Evolutionary conservation across 768 basidiomycete species (phyloP).

Genomic region (Mycena alexandri): DNA sequence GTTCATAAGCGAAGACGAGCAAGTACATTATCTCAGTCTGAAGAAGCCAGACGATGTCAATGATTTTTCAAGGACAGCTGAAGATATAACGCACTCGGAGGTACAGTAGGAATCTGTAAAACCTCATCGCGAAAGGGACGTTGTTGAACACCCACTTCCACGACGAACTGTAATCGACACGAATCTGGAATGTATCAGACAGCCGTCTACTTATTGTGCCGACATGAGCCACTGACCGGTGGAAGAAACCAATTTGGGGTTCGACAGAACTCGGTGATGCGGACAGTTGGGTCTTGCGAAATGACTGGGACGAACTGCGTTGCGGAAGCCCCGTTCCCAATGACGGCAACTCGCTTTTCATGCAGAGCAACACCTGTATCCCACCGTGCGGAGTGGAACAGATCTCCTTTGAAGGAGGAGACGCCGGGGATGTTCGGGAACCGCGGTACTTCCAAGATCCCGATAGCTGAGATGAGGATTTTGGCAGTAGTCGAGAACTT

Average conservation of each 20-base stretch:
- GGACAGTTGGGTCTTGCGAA: slow-evolving; percentile 61
- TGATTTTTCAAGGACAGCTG: neutral
- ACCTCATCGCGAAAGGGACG: slow-evolving; percentile 52
- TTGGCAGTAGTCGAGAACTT: slow-evolving; percentile 51
- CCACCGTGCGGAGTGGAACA: slow-evolving; percentile 71
- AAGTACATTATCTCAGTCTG: slow-evolving; percentile 31
- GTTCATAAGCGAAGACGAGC: slow-evolving; percentile 9
- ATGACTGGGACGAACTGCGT: slow-evolving; percentile 72
- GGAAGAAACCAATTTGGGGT: slow-evolving; percentile 71
- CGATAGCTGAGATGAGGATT: slow-evolving; percentile 66
- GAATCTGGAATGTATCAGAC: slow-evolving; percentile 33
- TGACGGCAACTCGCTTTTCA: slow-evolving; percentile 65
- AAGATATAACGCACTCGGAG: slow-evolving; percentile 20
- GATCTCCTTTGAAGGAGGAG: slow-evolving; percentile 58
- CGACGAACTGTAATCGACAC: slow-evolving; percentile 43
- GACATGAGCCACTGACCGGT: slow-evolving; percentile 54
- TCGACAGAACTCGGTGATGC: slow-evolving; percentile 70
- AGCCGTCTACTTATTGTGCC: neutral
- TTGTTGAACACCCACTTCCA: slow-evolving; percentile 58
- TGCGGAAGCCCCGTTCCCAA: slow-evolving; percentile 72
- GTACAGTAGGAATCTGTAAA: slow-evolving; percentile 44
- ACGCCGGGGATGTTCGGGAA: slow-evolving; percentile 51
- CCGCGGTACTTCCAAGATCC: slow-evolving; percentile 61
- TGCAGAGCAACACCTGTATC: slow-evolving; percentile 52
- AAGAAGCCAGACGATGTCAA: neutral